Base-by-base conservation (phyloP, 345 rosid genomes). In the Camelina hispida region DNA sequence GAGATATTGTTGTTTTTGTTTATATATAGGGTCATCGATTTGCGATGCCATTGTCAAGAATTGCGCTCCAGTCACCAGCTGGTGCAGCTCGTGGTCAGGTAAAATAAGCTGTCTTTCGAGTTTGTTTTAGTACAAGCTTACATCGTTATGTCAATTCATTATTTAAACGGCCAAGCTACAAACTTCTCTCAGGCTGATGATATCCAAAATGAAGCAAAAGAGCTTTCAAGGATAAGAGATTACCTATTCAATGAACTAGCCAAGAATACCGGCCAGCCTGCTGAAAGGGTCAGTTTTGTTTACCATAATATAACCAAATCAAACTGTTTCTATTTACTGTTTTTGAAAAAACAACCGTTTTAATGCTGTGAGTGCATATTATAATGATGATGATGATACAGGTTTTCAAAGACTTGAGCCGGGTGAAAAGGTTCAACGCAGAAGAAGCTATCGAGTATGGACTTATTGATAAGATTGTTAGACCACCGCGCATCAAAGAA, bases 21-120 rank as follows among this genome's bases (percentile, higher is more conserved):
- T 62, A 42, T 59, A 15, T 62, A 69, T 69, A 90, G 93, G 93
- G 91, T 64, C 54, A 87, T 55, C 93, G 89, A 14, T 81, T 80
- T 81, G 96, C 89, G 55, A 84, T 87, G 91, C 94, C 88, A 23
- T 83, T 85, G 70, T 84, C 95, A 61, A 88, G 90, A 79, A 72
- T 94, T 35, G 87, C 87, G 20, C 81, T 94, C 46, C 83, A 81
- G 6, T 83, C 91, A 72, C 93, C 96, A 34, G 89, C 89, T 32
- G 88, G 95, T 69, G 85, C 90, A 69, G 96, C 97, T 50, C 87
- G 91, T 58, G 98, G 93, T 70, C 90, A 88, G 97, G 97, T 90
- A 83, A 74, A 74, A 55, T 9, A 37, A 74, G 14, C 56, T 0
- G 9, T 51, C 3, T 68, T 17, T 65, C 14, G 10, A 22, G 48